phyloP scores from a whole-genome alignment of 768 basidiomycete genomes.

The Serendipita vermifera region DNA sequence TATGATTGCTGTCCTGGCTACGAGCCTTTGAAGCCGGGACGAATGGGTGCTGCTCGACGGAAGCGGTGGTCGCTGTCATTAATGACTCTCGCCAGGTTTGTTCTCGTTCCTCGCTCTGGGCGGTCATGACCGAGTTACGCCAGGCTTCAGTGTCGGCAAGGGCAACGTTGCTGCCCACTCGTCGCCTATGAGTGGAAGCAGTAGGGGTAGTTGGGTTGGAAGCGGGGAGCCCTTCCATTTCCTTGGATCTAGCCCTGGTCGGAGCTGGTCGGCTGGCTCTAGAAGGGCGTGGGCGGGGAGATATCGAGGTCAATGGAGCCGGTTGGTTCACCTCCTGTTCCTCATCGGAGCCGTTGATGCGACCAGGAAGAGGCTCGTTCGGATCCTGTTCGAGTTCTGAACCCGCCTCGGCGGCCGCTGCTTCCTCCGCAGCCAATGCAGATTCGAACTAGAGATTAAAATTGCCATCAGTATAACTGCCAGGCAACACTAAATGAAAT shows the following conservation, averaged over 20 bases:
- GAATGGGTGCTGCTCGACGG: background rate
- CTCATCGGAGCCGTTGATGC: background rate
- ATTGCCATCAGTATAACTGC: conserved; percentile 4
- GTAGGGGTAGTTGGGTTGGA: background rate
- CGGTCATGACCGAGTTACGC: background rate
- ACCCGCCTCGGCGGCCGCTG: conserved; percentile 7
- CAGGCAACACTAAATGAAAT: background rate
- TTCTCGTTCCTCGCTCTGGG: background rate
- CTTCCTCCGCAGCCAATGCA: conserved; percentile 49
- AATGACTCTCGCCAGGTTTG: background rate
- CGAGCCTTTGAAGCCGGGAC: background rate
- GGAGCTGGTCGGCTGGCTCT: background rate
- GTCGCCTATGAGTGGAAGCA: background rate
- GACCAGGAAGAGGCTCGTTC: too few relatives aligned
- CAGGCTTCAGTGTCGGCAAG: background rate
- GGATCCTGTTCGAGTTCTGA: background rate
- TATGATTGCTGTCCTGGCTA: background rate
- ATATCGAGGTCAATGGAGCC: background rate
- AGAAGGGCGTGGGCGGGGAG: conserved; percentile 10
- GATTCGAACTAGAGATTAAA: conserved; percentile 47
- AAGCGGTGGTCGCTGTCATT: background rate
- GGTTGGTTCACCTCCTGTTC: background rate
- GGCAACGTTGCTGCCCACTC: background rate
- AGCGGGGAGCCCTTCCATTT: background rate
- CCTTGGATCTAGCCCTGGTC: background rate